Evolutionary conservation across 192 early-diverging fungal species (phyloP).

Genomic region (Coemansia sp.): DNA sequence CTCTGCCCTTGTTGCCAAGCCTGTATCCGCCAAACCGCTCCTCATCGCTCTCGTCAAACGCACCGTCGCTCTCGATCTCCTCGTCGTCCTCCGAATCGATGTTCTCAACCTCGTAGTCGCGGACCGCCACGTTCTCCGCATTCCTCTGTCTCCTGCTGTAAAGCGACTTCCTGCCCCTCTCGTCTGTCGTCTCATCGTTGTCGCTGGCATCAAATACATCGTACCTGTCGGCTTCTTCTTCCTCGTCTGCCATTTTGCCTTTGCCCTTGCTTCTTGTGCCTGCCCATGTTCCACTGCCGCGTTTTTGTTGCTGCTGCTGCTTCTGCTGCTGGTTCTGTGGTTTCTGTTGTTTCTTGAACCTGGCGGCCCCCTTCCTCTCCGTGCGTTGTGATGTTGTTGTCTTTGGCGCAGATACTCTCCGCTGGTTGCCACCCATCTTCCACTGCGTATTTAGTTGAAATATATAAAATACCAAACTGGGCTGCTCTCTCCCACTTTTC

Average conservation of each 20-base stretch:
- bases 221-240: not conserved
- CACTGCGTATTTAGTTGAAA: not conserved
- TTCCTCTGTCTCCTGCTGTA: constrained; percentile 13
- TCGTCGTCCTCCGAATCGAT: constrained; percentile 91
- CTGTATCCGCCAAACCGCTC: constrained; percentile 76
- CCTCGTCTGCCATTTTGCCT: not conserved
- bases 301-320: not conserved
- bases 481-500: no score
- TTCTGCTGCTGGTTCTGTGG: no score
- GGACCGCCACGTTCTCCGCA: constrained; percentile 36
- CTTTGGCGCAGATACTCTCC: constrained; percentile 16
- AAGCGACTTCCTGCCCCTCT: not conserved
- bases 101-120: constrained; percentile 68
- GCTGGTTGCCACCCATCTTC: constrained; percentile 21
- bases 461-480: no score
- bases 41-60: constrained; percentile 84
- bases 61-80: constrained; percentile 90
- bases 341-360: no score
- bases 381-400: constrained; percentile 13
- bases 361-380: not conserved
- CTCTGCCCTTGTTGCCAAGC: constrained; percentile 37
- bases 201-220: constrained; percentile 24
- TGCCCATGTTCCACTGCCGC: not conserved
- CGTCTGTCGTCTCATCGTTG: constrained; percentile 6
- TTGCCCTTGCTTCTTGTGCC: not conserved